Conservation (phyloP, 2,329 filamentous ascomycete genomes). For the Diaporthe australafricana region DNA sequence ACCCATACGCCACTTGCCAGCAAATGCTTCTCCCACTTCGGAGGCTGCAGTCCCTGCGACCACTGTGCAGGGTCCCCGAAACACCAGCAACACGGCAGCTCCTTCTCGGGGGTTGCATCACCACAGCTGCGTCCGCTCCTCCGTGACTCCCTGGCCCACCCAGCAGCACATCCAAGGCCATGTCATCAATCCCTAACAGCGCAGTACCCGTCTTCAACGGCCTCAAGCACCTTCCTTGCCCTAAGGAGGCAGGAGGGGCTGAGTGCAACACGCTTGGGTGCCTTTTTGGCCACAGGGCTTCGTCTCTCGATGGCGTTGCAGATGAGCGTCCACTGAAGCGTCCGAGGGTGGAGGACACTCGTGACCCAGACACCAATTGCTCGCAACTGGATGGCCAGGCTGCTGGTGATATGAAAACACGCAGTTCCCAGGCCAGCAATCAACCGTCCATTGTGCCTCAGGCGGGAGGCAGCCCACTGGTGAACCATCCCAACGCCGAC, state of each 20-base stretch:
- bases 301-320: conserved; percentile 26
- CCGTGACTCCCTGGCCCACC: not conserved
- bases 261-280: conserved; percentile 34
- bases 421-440: not conserved
- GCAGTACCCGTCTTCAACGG: conserved; percentile 37
- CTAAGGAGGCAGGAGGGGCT: conserved; percentile 34
- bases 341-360: conserved; percentile 3
- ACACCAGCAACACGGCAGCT: not conserved
- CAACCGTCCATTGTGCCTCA: not conserved
- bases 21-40: not conserved
- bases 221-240: conserved; percentile 37
- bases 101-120: not conserved
- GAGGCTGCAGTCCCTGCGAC: conserved; percentile 16
- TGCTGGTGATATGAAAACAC: not conserved
- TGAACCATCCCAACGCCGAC: not conserved
- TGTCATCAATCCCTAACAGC: conserved; percentile 18
- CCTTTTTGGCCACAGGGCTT: conserved; percentile 34
- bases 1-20: too few relatives aligned
- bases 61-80: not conserved
- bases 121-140: not conserved
- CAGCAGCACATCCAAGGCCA: not conserved
- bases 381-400: not conserved
- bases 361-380: not conserved
- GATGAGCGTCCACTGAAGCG: conserved; percentile 15
- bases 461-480: not conserved